Percentiles rank a stretch among this genome's conserved stretches.
Evolutionary conservation across 2,329 filamentous ascomycete species (phyloP).

Genomic region (Geosmithia flava): DNA sequence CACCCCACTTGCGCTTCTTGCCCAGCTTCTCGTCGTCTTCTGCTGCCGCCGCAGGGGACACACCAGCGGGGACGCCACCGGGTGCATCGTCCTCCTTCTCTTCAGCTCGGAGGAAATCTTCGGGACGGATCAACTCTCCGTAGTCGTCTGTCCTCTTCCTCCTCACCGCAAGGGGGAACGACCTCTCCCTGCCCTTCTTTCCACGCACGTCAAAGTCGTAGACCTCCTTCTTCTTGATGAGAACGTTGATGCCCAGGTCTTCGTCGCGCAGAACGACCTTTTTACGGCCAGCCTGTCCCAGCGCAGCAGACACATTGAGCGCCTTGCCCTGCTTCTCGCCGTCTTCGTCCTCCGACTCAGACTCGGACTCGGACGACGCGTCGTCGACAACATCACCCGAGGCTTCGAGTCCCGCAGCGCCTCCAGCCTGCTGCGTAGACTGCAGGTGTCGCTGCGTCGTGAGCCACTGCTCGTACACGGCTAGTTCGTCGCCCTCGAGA

Average conservation of each 20-base stretch:
- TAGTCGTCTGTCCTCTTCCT: constrained; percentile 79
- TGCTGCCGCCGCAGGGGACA: constrained; percentile 7
- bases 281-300: constrained; percentile 73
- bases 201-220: constrained; percentile 87
- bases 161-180: constrained; percentile 78
- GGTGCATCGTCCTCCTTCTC: constrained; percentile 65
- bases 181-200: constrained; percentile 83
- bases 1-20: constrained; percentile 91
- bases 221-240: constrained; percentile 80
- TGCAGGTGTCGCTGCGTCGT: constrained; percentile 81
- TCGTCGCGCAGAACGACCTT: constrained; percentile 81
- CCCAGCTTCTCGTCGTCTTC: constrained; percentile 55
- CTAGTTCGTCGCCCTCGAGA: constrained; percentile 63
- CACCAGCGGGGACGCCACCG: constrained; percentile 2
- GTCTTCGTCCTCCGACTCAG: constrained; percentile 68
- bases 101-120: constrained; percentile 87
- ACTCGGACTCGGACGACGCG: constrained; percentile 70
- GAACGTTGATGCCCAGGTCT: constrained; percentile 81
- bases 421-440: constrained; percentile 60
- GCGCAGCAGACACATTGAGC: constrained; percentile 73
- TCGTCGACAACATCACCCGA: constrained; percentile 69
- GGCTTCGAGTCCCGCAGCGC: constrained; percentile 54
- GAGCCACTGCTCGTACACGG: constrained; percentile 82
- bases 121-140: constrained; percentile 83
- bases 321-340: constrained; percentile 74